These are phyloP conservation scores for Phoenix dactylifera DNA, from an alignment of 176 grass and related monocot species.

Conservation along the genomic window DNA sequence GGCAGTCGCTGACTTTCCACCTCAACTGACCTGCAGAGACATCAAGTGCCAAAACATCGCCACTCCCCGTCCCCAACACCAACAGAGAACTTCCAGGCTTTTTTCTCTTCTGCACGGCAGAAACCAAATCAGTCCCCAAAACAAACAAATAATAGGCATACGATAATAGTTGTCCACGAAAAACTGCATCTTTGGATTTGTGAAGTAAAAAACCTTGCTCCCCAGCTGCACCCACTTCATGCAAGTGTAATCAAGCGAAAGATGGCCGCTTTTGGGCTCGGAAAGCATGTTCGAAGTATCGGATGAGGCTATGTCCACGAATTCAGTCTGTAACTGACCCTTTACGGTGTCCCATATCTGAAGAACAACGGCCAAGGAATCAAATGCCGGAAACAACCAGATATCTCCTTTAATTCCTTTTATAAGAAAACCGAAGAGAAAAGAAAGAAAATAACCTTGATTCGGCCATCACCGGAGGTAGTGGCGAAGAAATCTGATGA, in stretches of 20 bases:
- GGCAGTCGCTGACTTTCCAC: slow-evolving; percentile 59
- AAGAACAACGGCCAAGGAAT: not conserved
- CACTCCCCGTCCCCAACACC: slow-evolving; percentile 64
- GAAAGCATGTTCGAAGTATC: slow-evolving; percentile 29
- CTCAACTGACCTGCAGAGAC: slow-evolving; percentile 53
- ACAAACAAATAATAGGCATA: slow-evolving; percentile 14
- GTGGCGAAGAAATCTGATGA: slow-evolving; percentile 65
- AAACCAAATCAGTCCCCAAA: slow-evolving; percentile 1
- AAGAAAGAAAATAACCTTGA: slow-evolving; percentile 36
- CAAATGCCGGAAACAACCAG: no score
- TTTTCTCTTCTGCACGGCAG: slow-evolving; percentile 38
- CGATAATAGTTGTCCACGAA: not conserved
- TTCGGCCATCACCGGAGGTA: slow-evolving; percentile 74
- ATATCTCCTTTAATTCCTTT: no score
- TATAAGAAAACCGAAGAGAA: not conserved
- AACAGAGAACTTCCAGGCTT: slow-evolving; percentile 51
- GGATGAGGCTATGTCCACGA: slow-evolving; percentile 47
- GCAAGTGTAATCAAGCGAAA: slow-evolving; percentile 97
- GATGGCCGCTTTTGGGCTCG: slow-evolving; percentile 60
- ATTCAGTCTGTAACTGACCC: slow-evolving; percentile 71
- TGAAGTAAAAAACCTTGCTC: slow-evolving; percentile 40
- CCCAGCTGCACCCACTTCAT: slow-evolving; percentile 90
- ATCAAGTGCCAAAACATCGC: slow-evolving; percentile 62
- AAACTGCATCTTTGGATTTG: no score
- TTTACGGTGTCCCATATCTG: slow-evolving; percentile 92